A percentile compares a stretch with the other conserved stretches of the same genome.
These are phyloP conservation scores for Prunus campanulata DNA, from an alignment of 306 rosid genomes.

Conservation along the genomic window DNA sequence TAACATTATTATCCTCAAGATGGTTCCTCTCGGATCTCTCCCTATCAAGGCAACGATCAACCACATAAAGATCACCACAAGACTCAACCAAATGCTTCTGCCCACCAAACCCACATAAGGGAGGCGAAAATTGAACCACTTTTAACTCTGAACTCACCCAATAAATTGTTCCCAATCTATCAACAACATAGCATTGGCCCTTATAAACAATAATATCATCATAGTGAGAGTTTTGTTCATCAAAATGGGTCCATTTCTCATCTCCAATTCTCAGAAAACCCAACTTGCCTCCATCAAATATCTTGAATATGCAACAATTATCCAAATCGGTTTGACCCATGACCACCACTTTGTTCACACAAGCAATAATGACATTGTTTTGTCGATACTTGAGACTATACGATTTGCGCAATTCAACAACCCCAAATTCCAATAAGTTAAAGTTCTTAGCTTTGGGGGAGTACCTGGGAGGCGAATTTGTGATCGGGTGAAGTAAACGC, in stretches of 20 bases:
- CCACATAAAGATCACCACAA: slow-evolving; percentile 35
- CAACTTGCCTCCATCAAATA: slow-evolving; percentile 15
- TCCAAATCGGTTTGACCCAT: not conserved
- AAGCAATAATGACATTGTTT: not conserved
- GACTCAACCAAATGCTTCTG: slow-evolving; percentile 38
- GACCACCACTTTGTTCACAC: slow-evolving; percentile 15
- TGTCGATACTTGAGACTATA: slow-evolving; percentile 5
- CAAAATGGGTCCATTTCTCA: slow-evolving; percentile 4
- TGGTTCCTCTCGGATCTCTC: not conserved
- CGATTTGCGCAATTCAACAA: slow-evolving; percentile 38
- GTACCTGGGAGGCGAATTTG: slow-evolving; percentile 17
- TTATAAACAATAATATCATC: slow-evolving; percentile 33
- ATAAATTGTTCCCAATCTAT: slow-evolving; percentile 30
- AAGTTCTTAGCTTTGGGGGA: not conserved
- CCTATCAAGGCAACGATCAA: slow-evolving; percentile 23
- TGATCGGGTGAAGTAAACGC: slow-evolving; percentile 36
- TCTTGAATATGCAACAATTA: not conserved
- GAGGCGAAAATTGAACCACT: slow-evolving; percentile 34
- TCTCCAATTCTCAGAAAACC: slow-evolving; percentile 20
- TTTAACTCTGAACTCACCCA: slow-evolving; percentile 30
- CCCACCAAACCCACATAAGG: not conserved
- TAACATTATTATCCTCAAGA: not conserved
- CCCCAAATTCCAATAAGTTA: slow-evolving; percentile 29
- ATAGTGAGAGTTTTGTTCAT: slow-evolving; percentile 8
- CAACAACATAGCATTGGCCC: slow-evolving; percentile 33